These are phyloP conservation scores for Russula griseocarnosa DNA, from an alignment of 768 basidiomycete genomes.

Conservation along the genomic window DNA sequence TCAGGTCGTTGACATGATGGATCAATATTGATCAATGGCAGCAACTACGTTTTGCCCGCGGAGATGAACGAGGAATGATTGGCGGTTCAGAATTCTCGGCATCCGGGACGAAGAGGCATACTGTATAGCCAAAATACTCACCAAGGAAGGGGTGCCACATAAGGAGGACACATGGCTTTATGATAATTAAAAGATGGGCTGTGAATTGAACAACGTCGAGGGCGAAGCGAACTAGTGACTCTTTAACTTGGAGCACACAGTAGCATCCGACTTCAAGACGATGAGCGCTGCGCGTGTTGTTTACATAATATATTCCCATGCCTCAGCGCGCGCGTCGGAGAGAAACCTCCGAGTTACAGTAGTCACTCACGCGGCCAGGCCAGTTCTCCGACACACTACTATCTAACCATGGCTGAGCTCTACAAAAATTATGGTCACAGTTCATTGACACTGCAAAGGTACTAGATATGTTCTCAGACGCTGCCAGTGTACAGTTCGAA, in stretches of 20 bases:
- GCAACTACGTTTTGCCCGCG: background rate
- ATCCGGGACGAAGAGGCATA: background rate
- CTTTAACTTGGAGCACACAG: too few relatives aligned
- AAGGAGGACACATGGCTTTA: background rate
- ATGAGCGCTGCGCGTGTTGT: background rate
- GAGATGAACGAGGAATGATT: background rate
- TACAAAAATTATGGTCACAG: too few relatives aligned
- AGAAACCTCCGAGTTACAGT: too few relatives aligned
- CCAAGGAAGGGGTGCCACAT: background rate
- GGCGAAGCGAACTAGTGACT: too few relatives aligned
- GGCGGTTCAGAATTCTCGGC: background rate
- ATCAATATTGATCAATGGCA: too few relatives aligned
- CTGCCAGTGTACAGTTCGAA: too few relatives aligned
- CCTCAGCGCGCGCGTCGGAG: too few relatives aligned
- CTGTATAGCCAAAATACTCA: background rate
- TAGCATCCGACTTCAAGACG: too few relatives aligned
- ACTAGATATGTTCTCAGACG: too few relatives aligned
- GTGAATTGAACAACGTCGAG: too few relatives aligned
- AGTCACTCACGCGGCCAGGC: background rate
- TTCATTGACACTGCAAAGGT: too few relatives aligned
- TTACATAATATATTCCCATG: background rate
- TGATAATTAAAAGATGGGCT: background rate
- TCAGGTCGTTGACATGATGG: background rate
- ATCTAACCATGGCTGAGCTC: too few relatives aligned
- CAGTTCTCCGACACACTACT: background rate